Evolutionary conservation across 1,284 basidiomycete genomes (phyloP).

Genomic region (Heterobasidion irregulare): DNA sequence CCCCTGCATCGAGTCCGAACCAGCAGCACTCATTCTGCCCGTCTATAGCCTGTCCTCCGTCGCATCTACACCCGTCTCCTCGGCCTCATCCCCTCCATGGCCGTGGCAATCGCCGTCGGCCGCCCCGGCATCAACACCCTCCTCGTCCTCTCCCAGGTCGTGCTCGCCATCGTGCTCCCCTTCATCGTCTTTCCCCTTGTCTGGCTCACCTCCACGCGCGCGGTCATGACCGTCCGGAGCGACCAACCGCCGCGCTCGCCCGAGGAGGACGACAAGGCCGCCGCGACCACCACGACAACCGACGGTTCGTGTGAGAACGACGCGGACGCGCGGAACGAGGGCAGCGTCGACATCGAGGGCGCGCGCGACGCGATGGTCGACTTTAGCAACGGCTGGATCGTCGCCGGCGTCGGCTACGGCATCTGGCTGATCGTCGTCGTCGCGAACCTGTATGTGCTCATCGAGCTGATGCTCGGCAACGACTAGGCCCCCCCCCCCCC

Average conservation of each 20-base stretch:
- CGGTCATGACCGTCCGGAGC: slow-evolving; percentile 47
- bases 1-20: slow-evolving; percentile 3
- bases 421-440: slow-evolving; percentile 58
- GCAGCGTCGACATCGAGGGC: slow-evolving; percentile 1
- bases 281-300: not conserved
- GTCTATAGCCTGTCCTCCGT: slow-evolving; percentile 63
- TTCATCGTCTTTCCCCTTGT: slow-evolving; percentile 81
- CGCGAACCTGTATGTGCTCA: slow-evolving; percentile 67
- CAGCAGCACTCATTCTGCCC: not conserved
- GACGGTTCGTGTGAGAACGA: no score
- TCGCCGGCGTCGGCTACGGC: slow-evolving; percentile 44
- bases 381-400: slow-evolving; percentile 54
- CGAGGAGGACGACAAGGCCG: not conserved
- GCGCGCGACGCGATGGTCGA: slow-evolving; percentile 30
- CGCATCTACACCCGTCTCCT: slow-evolving; percentile 80
- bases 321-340: not conserved
- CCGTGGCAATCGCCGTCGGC: slow-evolving; percentile 74
- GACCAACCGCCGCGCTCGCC: not conserved
- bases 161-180: slow-evolving; percentile 82
- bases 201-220: slow-evolving; percentile 62
- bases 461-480: slow-evolving; percentile 35
- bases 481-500: no score
- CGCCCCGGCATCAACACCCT: slow-evolving; percentile 71
- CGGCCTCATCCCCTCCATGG: slow-evolving; percentile 81
- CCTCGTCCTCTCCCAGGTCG: slow-evolving; percentile 85